phyloP scores from a whole-genome alignment of 352 stramenopile species.

The Thraustochytrium striatum region DNA sequence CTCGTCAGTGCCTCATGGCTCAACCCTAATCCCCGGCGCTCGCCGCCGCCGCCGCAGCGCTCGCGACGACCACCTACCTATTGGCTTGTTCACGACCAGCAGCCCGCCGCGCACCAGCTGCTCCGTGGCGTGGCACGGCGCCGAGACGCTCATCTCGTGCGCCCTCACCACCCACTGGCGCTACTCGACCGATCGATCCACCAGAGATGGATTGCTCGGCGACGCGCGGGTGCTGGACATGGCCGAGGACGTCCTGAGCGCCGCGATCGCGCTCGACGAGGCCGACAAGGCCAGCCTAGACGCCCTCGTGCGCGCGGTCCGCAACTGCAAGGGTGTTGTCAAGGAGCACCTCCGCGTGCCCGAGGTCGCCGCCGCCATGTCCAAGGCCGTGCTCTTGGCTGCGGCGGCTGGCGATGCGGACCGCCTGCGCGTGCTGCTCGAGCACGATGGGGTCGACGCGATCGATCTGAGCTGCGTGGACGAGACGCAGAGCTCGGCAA shows the following conservation, averaged over 20 bases:
- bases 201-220: not conserved
- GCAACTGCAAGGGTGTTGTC: not conserved
- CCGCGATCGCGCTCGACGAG: not conserved
- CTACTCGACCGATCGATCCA: not conserved
- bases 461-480: too few species aligned
- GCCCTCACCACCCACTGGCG: not conserved
- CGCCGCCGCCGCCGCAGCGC: not conserved
- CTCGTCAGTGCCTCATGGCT: not conserved
- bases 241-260: not conserved
- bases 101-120: not conserved
- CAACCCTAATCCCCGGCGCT: not conserved
- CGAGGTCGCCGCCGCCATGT: not conserved
- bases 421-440: constrained; percentile 4
- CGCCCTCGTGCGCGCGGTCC: not conserved
- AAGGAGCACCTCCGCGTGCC: constrained; percentile 26
- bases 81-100: not conserved
- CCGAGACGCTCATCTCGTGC: not conserved
- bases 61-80: not conserved
- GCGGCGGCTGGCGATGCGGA: not conserved
- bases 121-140: not conserved
- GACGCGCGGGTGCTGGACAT: not conserved
- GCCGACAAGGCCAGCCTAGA: not conserved
- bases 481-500: not conserved
- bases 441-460: not conserved
- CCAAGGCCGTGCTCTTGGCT: constrained; percentile 18